phyloP scores from a whole-genome alignment of 2,329 filamentous ascomycete species.

The Aspergillus viridinutans region DNA sequence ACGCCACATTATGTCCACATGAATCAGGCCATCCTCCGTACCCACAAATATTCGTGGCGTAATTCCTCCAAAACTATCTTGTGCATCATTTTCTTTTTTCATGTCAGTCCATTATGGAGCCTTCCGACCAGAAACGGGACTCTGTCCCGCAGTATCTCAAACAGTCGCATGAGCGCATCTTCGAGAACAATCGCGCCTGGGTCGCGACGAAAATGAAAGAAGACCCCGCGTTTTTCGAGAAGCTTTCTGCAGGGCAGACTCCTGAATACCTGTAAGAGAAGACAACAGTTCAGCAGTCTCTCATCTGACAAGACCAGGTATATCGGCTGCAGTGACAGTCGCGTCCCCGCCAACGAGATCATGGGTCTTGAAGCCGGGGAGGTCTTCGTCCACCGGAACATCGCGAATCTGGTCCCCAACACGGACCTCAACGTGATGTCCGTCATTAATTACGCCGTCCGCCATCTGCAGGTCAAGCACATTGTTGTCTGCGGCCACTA shows the following conservation, averaged over 20 bases:
- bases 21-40: too few relatives aligned
- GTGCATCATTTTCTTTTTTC: not conserved
- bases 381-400: conserved; percentile 33
- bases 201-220: conserved; percentile 54
- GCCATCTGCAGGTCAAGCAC: conserved; percentile 54
- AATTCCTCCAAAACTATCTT: not conserved
- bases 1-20: too few relatives aligned
- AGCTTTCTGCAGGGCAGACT: conserved; percentile 60
- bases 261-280: conserved; percentile 59
- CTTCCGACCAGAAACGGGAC: not conserved
- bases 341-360: conserved; percentile 31
- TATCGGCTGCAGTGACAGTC: conserved; percentile 31
- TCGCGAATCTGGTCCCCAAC: conserved; percentile 30
- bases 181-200: conserved; percentile 66
- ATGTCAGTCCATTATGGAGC: not conserved
- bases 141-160: conserved; percentile 6
- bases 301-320: conserved; percentile 21
- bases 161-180: conserved; percentile 62
- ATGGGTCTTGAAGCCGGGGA: conserved; percentile 30
- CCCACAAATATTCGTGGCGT: too few relatives aligned
- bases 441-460: conserved; percentile 30
- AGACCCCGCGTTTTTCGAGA: conserved; percentile 63
- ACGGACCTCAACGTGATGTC: conserved; percentile 28
- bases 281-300: not conserved
- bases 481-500: conserved; percentile 68